Percentiles rank a stretch among this genome's conserved stretches.
These are phyloP conservation scores for Elongisporangium undulatum DNA, from an alignment of 352 stramenopile species.

Conservation along the genomic window DNA sequence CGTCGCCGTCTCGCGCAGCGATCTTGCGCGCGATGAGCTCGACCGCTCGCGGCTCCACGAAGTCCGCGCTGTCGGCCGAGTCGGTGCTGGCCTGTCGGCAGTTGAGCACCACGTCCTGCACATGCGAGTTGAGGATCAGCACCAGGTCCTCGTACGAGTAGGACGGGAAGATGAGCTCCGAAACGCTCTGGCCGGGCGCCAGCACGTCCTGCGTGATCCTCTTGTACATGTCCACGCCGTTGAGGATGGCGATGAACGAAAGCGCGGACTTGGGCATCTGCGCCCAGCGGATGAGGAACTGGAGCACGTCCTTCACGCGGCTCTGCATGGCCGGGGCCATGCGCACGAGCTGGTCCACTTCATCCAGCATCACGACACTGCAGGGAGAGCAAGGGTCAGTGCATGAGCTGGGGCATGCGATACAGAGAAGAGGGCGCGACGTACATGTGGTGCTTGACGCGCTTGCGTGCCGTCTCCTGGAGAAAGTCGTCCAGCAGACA, in stretches of 20 bases:
- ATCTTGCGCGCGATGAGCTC: conserved; percentile 69
- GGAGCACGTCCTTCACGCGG: conserved; percentile 45
- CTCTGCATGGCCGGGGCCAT: conserved; percentile 32
- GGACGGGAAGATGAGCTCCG: conserved; percentile 51
- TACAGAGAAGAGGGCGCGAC: background rate
- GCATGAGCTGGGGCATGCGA: no score
- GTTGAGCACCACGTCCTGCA: conserved; percentile 12
- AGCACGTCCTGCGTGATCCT: conserved; percentile 35
- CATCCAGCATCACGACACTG: conserved; percentile 51
- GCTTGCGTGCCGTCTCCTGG: background rate
- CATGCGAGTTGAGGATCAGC: conserved; percentile 39
- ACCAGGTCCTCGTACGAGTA: conserved; percentile 49
- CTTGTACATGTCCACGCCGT: conserved; percentile 71
- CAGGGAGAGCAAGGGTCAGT: no score
- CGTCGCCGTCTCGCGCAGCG: conserved; percentile 60
- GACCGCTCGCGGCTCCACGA: conserved; percentile 43
- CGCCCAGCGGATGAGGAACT: conserved; percentile 58
- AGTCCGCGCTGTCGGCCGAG: background rate
- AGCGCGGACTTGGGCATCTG: conserved; percentile 23
- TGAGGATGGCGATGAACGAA: conserved; percentile 68
- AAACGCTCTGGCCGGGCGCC: conserved; percentile 15
- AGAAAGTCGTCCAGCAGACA: conserved; percentile 49
- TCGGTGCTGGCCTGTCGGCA: background rate
- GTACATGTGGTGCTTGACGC: conserved; percentile 6
- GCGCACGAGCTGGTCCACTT: conserved; percentile 60